A percentile compares a stretch with the other conserved stretches of the same genome.
Conservation (phyloP, 2,329 filamentous ascomycete species). For the Metarhizium humberi region DNA sequence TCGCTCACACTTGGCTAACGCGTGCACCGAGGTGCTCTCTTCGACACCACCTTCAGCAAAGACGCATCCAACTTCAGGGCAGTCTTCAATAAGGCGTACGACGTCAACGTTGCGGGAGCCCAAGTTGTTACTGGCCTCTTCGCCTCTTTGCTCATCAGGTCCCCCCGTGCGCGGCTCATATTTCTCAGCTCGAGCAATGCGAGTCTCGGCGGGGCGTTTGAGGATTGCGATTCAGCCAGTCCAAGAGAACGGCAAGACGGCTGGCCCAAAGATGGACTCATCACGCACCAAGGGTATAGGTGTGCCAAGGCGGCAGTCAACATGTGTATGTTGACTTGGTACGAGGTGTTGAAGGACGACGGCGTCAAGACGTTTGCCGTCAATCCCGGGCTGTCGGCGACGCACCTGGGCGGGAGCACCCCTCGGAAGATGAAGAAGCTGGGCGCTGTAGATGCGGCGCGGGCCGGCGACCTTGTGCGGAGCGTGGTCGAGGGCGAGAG, state of each 20-base stretch:
- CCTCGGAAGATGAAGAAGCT: constrained; percentile 20
- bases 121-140: constrained; percentile 30
- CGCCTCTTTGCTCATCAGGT: constrained; percentile 33
- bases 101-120: constrained; percentile 41
- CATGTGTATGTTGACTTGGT: constrained; percentile 32
- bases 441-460: constrained; percentile 23
- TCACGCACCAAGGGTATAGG: constrained; percentile 16
- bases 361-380: constrained; percentile 40
- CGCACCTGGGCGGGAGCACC: constrained; percentile 27
- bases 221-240: constrained; percentile 14
- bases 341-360: constrained; percentile 32
- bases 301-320: constrained; percentile 18
- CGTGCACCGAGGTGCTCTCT: constrained; percentile 25
- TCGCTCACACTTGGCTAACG: background rate
- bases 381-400: constrained; percentile 40
- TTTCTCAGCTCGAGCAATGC: constrained; percentile 35
- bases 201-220: constrained; percentile 23
- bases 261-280: constrained; percentile 43
- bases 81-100: constrained; percentile 34
- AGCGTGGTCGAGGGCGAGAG: constrained; percentile 31
- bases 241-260: constrained; percentile 22
- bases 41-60: constrained; percentile 24
- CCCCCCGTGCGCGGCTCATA: constrained; percentile 33
- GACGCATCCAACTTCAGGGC: background rate
- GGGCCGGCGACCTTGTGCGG: constrained; percentile 28